Evolutionary conservation across 208 protist species (phyloP), one percentile per base, ranked within the genome.

Genomic region (Phytomonas sp.): DNA sequence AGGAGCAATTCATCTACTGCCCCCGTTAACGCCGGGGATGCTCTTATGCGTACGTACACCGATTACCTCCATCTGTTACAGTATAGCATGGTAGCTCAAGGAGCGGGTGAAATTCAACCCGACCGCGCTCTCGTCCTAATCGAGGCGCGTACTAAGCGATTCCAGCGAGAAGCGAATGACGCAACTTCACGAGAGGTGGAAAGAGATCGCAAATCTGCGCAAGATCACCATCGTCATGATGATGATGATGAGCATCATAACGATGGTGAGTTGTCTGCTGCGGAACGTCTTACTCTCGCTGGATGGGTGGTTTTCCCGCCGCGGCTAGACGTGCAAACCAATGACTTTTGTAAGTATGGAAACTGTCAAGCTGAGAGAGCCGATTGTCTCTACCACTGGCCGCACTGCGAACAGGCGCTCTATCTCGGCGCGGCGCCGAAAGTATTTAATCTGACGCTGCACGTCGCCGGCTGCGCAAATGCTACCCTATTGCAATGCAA

Each of bases 391-490:
- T 97, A 95, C 71, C 82, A 91, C 65, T 98, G 96, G 96, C 97
- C 97, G n/a, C 97, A 93, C 70, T 97, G 97, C 71, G 75, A 88
- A 33, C 92, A 97, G 77, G 80, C 86, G 32, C 60, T 96, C 59
- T 98, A 96, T 75, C 75, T 88, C 53, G 80, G 80, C 4, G 76
- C 70, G 0, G 60, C 82, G 33, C 89, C 96, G 20, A 43, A 97
- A 0, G 74, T 96, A 8, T 77, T 98, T 56, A 99, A 99, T 76
- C 28, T 98, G 0, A 99, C 96, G 20, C 29, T 89, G 26, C 74
- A 89, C 65, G 34, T 82, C 13, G 15, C 40, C 40, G 15, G 40
- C 11, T 46, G 40, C 40, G 40, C 40, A 20, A 46, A 46, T 20
- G 40, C 40, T 8, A 46, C 40, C 40, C 15, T 46, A 46, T 9